Conservation (phyloP, 805 yeast species). For the Saccharomycopsis sp. region DNA sequence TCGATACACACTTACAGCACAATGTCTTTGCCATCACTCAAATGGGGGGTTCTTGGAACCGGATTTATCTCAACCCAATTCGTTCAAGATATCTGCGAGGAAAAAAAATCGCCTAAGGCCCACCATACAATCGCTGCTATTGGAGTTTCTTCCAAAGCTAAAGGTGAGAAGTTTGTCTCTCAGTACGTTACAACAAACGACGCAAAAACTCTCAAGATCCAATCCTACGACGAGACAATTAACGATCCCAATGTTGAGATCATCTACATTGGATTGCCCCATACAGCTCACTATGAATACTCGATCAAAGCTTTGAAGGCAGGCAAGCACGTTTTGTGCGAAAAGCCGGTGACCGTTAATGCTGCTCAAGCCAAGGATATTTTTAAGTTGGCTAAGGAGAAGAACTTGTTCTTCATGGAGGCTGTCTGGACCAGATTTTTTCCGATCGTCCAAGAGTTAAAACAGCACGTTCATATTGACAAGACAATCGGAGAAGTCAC, state of each 20-base stretch:
- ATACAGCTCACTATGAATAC: constrained; percentile 42
- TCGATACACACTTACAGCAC: background rate
- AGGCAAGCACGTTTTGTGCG: constrained; percentile 47
- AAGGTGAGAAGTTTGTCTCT: constrained; percentile 21
- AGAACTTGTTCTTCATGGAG: constrained; percentile 47
- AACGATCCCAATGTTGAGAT: constrained; percentile 37
- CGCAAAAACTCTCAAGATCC: constrained; percentile 2
- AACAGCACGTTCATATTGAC: constrained; percentile 34
- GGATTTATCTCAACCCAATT: constrained; percentile 27
- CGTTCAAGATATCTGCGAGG: constrained; percentile 23
- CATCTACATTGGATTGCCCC: constrained; percentile 52
- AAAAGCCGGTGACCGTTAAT: constrained; percentile 49
- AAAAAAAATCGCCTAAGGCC: constrained; percentile 17
- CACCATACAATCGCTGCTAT: constrained; percentile 21
- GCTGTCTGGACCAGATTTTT: constrained; percentile 53
- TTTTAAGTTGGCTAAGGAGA: constrained; percentile 36
- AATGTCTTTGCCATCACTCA: constrained; percentile 10
- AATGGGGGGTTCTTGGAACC: constrained; percentile 21
- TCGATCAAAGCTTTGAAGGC: constrained; percentile 36
- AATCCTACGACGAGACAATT: constrained; percentile 37
- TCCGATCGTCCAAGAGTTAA: constrained; percentile 37
- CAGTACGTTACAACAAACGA: background rate
- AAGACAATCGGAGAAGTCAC: constrained; percentile 40
- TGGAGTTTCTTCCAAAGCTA: constrained; percentile 20
- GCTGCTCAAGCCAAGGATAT: constrained; percentile 37